Evolutionary conservation across 108 stramenopile species (phyloP), one percentile per base, ranked within the genome.

Genomic region (Thalassiosira profunda): DNA sequence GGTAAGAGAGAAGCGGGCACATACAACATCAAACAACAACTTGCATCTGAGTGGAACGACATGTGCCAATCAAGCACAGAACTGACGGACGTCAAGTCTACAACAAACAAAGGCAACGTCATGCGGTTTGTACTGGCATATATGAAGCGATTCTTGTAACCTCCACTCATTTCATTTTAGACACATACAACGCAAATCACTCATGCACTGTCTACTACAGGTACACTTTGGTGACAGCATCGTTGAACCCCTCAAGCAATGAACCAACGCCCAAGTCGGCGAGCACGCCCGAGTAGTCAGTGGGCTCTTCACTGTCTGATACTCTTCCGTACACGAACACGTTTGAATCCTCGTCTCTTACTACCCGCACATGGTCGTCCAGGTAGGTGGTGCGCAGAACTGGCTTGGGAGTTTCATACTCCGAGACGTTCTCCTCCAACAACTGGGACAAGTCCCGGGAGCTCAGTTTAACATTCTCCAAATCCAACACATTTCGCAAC

Each of bases 181-280:
- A 1, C 47, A 21, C 24, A 44, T 3, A 44, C 43, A 4, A 44
- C n/a, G n/a, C 18, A 21, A 20, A 0, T 52, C 51, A n/a, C n/a
- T n/a, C n/a, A n/a, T n/a, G n/a, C n/a, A n/a, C n/a, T n/a, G n/a
- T n/a, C n/a, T 28, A 9, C 76, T 84, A 92, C 46, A 89, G 48
- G 51, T 84, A 93, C 57, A 84, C 73, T 67, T 88, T 90, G 26
- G 76, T 54, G 46, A 93, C 54, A 5, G 80, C 76, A 60, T 93
- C 91, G 70, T 93, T 93, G 62, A 92, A 87, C 14, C 90, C 90
- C 58, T 87, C 84, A 58, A 95, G 42, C 3, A 95, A 67, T n/a
- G 79, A 67, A 1, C 57, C 70, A 9, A 90, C 56, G 2, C 94
- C 94, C 24, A 95, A 76, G 63, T 95, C 94, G 11, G 94, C 75